phyloP scores from a whole-genome alignment of 768 basidiomycete genomes.

The Xanthoconium purpureum region DNA sequence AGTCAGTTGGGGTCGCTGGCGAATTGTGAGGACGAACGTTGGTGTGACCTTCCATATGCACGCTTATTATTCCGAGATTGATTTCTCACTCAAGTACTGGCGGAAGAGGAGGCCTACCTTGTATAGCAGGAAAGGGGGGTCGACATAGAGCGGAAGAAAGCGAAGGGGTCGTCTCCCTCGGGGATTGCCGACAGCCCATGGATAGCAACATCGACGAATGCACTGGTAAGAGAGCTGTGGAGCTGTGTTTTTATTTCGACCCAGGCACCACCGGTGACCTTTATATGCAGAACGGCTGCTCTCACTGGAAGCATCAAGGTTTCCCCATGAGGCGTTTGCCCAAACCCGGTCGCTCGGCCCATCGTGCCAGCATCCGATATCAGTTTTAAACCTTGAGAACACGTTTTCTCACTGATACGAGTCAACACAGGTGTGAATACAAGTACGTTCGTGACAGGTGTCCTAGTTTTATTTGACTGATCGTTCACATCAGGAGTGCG shows the following conservation, averaged over 20 bases:
- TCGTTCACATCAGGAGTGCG: neutral
- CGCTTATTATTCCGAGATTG: slow-evolving; percentile 1
- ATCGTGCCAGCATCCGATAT: slow-evolving; percentile 9
- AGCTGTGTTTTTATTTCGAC: slow-evolving; percentile 4
- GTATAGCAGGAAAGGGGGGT: slow-evolving; percentile 10
- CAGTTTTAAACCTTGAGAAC: slow-evolving; percentile 16
- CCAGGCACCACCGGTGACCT: slow-evolving; percentile 16
- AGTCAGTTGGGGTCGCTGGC: slow-evolving; percentile 6
- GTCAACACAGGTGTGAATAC: neutral
- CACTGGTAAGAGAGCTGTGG: neutral
- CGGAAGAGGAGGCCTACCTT: slow-evolving; percentile 6
- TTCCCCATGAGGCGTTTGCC: slow-evolving; percentile 10
- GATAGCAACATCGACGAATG: neutral
- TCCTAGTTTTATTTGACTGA: neutral
- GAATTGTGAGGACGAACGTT: slow-evolving; percentile 29
- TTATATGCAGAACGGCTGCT: slow-evolving; percentile 8
- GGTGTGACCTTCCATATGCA: slow-evolving; percentile 16
- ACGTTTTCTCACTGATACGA: slow-evolving; percentile 11
- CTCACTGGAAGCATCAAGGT: neutral
- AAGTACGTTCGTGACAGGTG: slow-evolving; percentile 1
- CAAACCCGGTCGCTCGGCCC: slow-evolving; percentile 14
- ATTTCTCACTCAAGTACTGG: slow-evolving; percentile 10
- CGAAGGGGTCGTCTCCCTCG: slow-evolving; percentile 10
- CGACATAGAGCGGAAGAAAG: neutral
- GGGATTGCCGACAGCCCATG: slow-evolving; percentile 15